Base-by-base conservation (phyloP, 2,329 filamentous ascomycete genomes). In the Lasiodiplodia gonubiensis region DNA sequence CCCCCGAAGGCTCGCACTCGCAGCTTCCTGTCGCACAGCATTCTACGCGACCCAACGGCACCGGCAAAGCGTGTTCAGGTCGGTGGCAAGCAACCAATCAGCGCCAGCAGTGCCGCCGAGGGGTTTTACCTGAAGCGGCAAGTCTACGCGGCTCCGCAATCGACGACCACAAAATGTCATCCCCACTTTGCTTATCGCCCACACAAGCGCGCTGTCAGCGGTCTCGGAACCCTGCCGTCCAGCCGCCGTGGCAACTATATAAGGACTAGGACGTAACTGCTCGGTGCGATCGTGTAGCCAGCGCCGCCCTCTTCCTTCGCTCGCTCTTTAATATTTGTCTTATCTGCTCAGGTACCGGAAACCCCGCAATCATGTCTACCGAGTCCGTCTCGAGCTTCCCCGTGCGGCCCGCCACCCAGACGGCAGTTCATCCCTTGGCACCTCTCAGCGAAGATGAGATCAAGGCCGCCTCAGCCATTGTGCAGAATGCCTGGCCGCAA, bases 371-470 rank as follows among this genome's bases (percentile, higher is more conserved):
- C 65, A 67, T 67, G 65, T 51, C 65, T 25, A 48, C 55, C 46
- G 65, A 67, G 46, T 46, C 48, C 25, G 35, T 61, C 25, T 53
- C 65, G 16, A 67, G 54, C 55, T 55, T 61, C 10, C 54, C 65
- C 10, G 65, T 53, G 55, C 55, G 54, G 30, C 37, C 49, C 48
- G 48, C 49, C 10, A 57, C 49, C 25, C 57, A 63, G 27, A 14
- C 57, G 10, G 27, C 48, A 14, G n/a, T 30, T 35, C 88, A 90
- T 71, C 88, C 88, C 12, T 82, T 90, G 64, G 86, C 86, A 6
- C 88, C 88, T 39, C 79, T 90, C 51, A 85, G 82, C 33, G 81
- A 81, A n/a, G 73, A 78, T 25, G 88, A 90, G 75, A 89, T 90
- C 69, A 79, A 79, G 16, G 77, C 81, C 53, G 82, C 83, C 33